A percentile compares a stretch with the other conserved stretches of the same genome.
These are phyloP conservation scores for Malus hybrid DNA, from an alignment of 331 rosid genomes.

Conservation along the genomic window DNA sequence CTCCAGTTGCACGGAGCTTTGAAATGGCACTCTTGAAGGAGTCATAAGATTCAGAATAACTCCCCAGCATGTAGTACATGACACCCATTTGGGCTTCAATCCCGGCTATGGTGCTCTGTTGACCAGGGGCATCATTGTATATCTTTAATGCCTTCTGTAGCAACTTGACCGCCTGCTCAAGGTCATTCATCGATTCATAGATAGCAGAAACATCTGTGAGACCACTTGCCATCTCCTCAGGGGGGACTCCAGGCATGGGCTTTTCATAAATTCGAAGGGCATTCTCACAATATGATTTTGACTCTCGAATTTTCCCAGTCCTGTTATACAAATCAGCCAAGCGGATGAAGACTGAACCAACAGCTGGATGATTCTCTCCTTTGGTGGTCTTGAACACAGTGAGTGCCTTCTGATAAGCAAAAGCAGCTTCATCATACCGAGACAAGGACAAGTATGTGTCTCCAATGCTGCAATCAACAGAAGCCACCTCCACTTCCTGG, in stretches of 20 bases:
- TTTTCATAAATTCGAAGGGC: constrained; percentile 85
- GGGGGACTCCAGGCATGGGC: constrained; percentile 52
- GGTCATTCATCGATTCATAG: constrained; percentile 78
- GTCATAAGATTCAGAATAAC: constrained; percentile 57
- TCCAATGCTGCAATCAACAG: constrained; percentile 88
- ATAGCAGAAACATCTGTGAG: constrained; percentile 68
- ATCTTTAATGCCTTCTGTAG: constrained; percentile 56
- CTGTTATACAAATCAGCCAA: constrained; percentile 73
- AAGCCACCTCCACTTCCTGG: constrained; percentile 80
- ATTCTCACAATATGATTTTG: constrained; percentile 63
- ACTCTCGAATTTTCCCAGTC: constrained; percentile 72
- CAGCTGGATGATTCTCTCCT: constrained; percentile 88
- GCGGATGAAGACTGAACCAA: constrained; percentile 70
- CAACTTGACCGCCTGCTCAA: constrained; percentile 62
- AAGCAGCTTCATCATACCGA: constrained; percentile 70
- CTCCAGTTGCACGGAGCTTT: constrained; percentile 75
- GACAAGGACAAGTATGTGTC: constrained; percentile 69
- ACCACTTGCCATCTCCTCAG: constrained; percentile 75
- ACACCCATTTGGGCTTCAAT: constrained; percentile 97
- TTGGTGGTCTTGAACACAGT: constrained; percentile 63
- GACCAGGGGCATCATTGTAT: constrained; percentile 61
- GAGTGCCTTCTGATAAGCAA: constrained; percentile 78
- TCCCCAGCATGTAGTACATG: constrained; percentile 61
- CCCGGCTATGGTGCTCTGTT: constrained; percentile 75
- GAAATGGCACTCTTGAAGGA: constrained; percentile 53